Evolutionary conservation across 768 basidiomycete species (phyloP).

Genomic region (Russula virescens): DNA sequence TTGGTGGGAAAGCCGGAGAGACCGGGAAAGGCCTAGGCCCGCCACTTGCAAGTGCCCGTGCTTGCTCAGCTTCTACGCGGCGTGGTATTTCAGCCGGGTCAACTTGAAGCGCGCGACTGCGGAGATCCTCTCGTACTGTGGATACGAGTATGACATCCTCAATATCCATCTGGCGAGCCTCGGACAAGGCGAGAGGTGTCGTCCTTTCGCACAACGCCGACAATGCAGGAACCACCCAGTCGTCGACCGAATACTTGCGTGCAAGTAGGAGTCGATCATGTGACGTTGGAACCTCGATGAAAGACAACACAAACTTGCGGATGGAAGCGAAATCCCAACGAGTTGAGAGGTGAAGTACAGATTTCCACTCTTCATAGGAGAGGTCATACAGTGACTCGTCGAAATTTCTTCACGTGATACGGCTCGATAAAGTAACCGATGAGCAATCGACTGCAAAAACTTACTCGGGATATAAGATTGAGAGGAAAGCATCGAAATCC

Average conservation of each 20-base stretch:
- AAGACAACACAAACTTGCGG: constrained; percentile 20
- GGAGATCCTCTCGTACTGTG: constrained; percentile 5
- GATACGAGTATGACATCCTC: constrained; percentile 16
- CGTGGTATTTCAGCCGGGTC: not conserved
- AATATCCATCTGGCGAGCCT: constrained; percentile 2
- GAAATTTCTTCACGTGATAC: not conserved
- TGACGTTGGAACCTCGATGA: not conserved
- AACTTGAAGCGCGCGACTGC: not conserved
- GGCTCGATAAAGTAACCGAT: not conserved
- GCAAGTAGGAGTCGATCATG: constrained; percentile 10
- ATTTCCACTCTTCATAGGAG: constrained; percentile 23
- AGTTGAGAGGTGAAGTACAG: constrained; percentile 22
- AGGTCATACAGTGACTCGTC: not conserved
- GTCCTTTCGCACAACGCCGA: constrained; percentile 1
- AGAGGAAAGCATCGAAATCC: constrained; percentile 16
- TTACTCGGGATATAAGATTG: constrained; percentile 12
- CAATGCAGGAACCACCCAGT: constrained; percentile 14
- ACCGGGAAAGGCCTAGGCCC: too few relatives aligned
- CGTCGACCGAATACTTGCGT: constrained; percentile 2
- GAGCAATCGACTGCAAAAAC: not conserved
- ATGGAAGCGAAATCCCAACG: constrained; percentile 30
- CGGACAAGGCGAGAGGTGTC: not conserved
- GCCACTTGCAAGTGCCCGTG: too few relatives aligned
- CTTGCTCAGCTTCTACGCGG: not conserved
- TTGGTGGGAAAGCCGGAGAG: too few relatives aligned